Evolutionary conservation across 2,329 filamentous ascomycete genomes (phyloP).

Genomic region (Beauveria varroae): DNA sequence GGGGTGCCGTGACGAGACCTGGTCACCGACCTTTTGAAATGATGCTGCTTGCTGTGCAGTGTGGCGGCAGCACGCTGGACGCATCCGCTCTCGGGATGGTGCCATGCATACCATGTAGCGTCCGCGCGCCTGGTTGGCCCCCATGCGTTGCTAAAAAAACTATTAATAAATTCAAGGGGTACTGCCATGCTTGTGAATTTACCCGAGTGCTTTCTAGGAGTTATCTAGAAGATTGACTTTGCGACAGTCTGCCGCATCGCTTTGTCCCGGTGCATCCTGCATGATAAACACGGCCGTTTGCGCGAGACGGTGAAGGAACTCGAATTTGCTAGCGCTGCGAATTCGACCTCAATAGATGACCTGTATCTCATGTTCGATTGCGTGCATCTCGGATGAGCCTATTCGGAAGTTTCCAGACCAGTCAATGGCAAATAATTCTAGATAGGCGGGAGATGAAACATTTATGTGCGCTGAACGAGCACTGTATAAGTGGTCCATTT

Average conservation of each 20-base stretch:
- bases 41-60: not conserved
- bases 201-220: not conserved
- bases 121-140: not conserved
- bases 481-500: too few species aligned
- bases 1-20: too few species aligned
- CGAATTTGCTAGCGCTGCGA: not conserved
- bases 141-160: not conserved
- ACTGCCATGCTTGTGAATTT: not conserved
- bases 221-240: not conserved
- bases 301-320: not conserved
- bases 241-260: not conserved
- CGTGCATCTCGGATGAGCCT: too few species aligned
- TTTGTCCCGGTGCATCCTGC: not conserved
- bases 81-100: slow-evolving; percentile 1
- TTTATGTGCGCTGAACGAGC: too few species aligned
- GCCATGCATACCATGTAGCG: not conserved
- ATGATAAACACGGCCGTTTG: not conserved
- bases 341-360: not conserved
- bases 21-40: not conserved
- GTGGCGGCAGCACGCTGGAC: too few species aligned
- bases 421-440: too few species aligned
- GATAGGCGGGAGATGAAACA: too few species aligned
- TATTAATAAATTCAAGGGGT: too few species aligned
- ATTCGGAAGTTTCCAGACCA: too few species aligned
- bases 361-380: too few species aligned